These are phyloP conservation scores for Solanum hybrid DNA, from an alignment of 305 asterid species.

Conservation along the genomic window DNA sequence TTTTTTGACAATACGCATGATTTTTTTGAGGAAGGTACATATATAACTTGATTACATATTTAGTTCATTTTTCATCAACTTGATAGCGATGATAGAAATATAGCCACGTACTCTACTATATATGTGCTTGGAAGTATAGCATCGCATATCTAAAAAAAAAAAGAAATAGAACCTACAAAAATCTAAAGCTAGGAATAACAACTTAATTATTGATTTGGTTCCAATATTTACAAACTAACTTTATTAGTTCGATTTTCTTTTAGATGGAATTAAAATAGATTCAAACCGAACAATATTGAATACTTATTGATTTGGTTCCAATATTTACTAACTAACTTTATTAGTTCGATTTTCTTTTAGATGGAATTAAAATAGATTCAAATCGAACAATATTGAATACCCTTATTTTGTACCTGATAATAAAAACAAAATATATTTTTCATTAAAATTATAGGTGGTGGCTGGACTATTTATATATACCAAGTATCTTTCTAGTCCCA, in stretches of 20 bases:
- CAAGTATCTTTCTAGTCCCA: neutral
- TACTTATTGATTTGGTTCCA: too few species aligned
- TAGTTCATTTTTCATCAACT: neutral
- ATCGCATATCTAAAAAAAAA: neutral
- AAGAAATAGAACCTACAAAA: neutral
- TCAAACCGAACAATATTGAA: too few species aligned
- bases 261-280: too few species aligned
- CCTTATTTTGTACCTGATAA: neutral
- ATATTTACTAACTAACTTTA: neutral
- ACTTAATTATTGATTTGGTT: neutral
- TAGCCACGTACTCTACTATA: neutral
- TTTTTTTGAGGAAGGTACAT: neutral
- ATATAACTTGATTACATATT: neutral
- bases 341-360: too few species aligned
- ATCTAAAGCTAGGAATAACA: neutral
- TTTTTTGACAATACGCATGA: neutral
- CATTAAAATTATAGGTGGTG: neutral
- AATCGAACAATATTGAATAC: neutral
- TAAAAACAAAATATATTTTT: neutral
- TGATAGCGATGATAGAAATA: neutral
- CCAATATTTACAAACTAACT: too few species aligned
- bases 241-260: too few species aligned
- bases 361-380: too few species aligned
- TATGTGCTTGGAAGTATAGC: neutral
- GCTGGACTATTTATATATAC: neutral